Conservation (phyloP, 257 asterid genomes). For the Craterostigma plantagineum region DNA sequence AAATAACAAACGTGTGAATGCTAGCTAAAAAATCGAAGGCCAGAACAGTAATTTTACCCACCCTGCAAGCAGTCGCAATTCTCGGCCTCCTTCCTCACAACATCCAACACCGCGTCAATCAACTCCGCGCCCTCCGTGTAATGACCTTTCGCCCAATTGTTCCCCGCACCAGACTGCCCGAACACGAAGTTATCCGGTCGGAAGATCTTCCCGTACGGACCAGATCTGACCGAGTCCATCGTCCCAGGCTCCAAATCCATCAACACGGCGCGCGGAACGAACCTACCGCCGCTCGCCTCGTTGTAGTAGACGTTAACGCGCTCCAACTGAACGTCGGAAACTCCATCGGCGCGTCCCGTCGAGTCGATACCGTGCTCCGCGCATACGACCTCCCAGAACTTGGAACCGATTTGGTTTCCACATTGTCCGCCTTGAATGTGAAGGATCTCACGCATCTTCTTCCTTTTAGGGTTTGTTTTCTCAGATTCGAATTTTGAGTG, state of each 20-base stretch:
- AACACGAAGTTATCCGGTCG: constrained; percentile 37
- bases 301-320: constrained; percentile 39
- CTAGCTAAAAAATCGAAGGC: neutral
- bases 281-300: constrained; percentile 34
- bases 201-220: constrained; percentile 35
- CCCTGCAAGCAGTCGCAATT: constrained; percentile 42
- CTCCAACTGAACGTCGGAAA: constrained; percentile 33
- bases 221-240: constrained; percentile 39
- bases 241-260: constrained; percentile 45
- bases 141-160: constrained; percentile 38
- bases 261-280: constrained; percentile 34
- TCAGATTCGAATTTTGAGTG: too few relatives aligned
- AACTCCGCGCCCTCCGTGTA: constrained; percentile 38
- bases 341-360: constrained; percentile 34
- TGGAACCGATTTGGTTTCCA: constrained; percentile 41
- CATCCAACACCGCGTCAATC: constrained; percentile 37
- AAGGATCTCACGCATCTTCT: constrained; percentile 31
- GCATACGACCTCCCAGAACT: constrained; percentile 40
- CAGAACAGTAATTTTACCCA: too few relatives aligned
- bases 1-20: too few relatives aligned
- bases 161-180: constrained; percentile 41
- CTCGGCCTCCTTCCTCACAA: constrained; percentile 35
- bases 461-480: too few relatives aligned
- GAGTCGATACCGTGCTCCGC: constrained; percentile 38
- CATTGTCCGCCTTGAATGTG: constrained; percentile 40